Conservation (phyloP, 805 yeast species). For the Hanseniaspora thailandica region DNA sequence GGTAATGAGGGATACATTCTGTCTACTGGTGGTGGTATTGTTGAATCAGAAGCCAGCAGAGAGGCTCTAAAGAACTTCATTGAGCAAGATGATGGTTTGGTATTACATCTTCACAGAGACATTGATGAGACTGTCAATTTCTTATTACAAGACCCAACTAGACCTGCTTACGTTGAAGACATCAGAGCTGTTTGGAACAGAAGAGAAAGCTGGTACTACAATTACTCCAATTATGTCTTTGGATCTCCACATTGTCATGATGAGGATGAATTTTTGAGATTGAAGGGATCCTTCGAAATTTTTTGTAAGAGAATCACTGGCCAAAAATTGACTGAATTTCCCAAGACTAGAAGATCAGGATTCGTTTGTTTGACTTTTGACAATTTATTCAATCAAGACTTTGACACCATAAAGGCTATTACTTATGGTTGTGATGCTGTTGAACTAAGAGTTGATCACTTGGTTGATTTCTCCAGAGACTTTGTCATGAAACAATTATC, state of each 20-base stretch:
- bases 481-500: constrained; percentile 69
- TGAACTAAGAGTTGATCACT: constrained; percentile 68
- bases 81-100: constrained; percentile 51
- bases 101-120: constrained; percentile 81
- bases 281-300: constrained; percentile 47
- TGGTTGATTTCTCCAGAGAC: constrained; percentile 38
- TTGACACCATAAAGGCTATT: constrained; percentile 38
- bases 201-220: constrained; percentile 67
- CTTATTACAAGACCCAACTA: constrained; percentile 60
- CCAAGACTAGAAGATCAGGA: constrained; percentile 38
- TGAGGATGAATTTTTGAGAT: constrained; percentile 40
- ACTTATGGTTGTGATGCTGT: constrained; percentile 68
- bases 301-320: constrained; percentile 59
- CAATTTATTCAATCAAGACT: constrained; percentile 39
- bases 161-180: constrained; percentile 82
- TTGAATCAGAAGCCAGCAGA: constrained; percentile 64
- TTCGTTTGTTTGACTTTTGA: constrained; percentile 64
- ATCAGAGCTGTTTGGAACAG: constrained; percentile 72
- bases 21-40: constrained; percentile 95
- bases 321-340: constrained; percentile 25
- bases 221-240: constrained; percentile 66
- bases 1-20: constrained; percentile 49
- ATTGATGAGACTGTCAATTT: constrained; percentile 67
- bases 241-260: constrained; percentile 61
- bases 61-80: constrained; percentile 45